Evolutionary conservation across 257 asterid species (phyloP).

Genomic region (Solanum corneliomulleri): DNA sequence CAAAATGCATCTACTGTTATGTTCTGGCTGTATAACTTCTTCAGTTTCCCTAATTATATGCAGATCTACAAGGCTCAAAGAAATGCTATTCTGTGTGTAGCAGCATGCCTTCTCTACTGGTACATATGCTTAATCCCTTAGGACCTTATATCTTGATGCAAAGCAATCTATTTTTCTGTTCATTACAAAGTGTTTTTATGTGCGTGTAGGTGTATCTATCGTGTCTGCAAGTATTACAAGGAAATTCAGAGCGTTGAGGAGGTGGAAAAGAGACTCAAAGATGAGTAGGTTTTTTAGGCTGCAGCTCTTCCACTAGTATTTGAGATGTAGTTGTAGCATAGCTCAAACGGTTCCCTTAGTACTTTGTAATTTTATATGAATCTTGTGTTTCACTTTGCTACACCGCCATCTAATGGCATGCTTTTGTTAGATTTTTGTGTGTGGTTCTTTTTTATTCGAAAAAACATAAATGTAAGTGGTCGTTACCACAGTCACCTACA

Average conservation of each 20-base stretch:
- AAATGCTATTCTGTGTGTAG: slow-evolving; percentile 54
- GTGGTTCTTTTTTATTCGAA: not conserved
- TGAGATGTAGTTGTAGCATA: not conserved
- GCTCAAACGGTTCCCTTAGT: not conserved
- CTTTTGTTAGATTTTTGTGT: not conserved
- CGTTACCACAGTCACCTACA: not conserved
- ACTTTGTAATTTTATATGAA: not conserved
- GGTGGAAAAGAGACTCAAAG: slow-evolving; percentile 82
- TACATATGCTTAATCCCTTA: slow-evolving; percentile 1
- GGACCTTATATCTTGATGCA: not conserved
- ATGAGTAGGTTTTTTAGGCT: slow-evolving; percentile 26
- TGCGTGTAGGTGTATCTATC: slow-evolving; percentile 62
- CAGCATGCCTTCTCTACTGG: slow-evolving; percentile 78
- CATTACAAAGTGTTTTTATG: not conserved
- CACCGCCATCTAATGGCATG: not conserved
- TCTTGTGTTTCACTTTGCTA: not conserved
- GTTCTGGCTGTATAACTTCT: not conserved
- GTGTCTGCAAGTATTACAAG: slow-evolving; percentile 57
- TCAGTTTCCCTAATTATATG: not conserved
- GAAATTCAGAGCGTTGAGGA: slow-evolving; percentile 62
- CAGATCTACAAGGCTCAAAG: slow-evolving; percentile 91
- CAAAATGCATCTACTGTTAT: not conserved
- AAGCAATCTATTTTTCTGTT: not conserved
- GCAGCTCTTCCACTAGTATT: not conserved
- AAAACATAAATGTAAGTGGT: not conserved